Conservation (phyloP, 2,329 filamentous ascomycete genomes). For the Fusarium robinianum region DNA sequence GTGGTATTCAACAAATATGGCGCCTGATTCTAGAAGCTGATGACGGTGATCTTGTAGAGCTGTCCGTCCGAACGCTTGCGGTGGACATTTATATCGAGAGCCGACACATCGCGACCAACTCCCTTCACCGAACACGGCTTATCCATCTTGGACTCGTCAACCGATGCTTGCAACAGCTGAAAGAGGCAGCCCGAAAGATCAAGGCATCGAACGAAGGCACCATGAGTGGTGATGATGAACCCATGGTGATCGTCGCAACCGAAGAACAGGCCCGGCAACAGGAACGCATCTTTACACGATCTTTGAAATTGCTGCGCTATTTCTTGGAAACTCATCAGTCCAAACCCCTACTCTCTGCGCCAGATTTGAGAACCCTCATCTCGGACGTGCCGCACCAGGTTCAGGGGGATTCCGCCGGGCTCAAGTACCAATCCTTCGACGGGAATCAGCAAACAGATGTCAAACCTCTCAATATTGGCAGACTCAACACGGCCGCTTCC, state of each 20-base stretch:
- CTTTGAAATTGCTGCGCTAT: constrained; percentile 68
- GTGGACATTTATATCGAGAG: constrained; percentile 70
- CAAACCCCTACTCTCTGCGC: constrained; percentile 62
- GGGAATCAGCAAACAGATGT: constrained; percentile 63
- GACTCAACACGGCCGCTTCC: constrained; percentile 70
- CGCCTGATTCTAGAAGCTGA: constrained; percentile 74
- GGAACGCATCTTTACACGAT: constrained; percentile 68
- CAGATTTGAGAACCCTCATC: constrained; percentile 60
- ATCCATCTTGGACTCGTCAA: constrained; percentile 73
- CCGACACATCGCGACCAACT: constrained; percentile 53
- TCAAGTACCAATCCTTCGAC: constrained; percentile 77
- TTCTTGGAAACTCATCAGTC: constrained; percentile 69
- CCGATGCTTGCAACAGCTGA: constrained; percentile 73
- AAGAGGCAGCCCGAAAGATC: constrained; percentile 60
- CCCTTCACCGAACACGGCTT: constrained; percentile 55
- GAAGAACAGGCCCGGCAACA: constrained; percentile 53
- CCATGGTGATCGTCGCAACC: constrained; percentile 56
- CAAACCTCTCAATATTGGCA: constrained; percentile 66
- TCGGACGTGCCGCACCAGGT: constrained; percentile 55
- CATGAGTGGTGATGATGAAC: constrained; percentile 53
- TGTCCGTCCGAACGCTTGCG: constrained; percentile 72
- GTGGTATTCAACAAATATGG: constrained; percentile 76
- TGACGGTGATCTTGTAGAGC: constrained; percentile 65
- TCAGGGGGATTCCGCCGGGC: constrained; percentile 65
- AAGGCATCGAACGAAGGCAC: constrained; percentile 52